These are phyloP conservation scores for Suillus hirtellus DNA, from an alignment of 768 basidiomycete genomes.

Conservation along the genomic window DNA sequence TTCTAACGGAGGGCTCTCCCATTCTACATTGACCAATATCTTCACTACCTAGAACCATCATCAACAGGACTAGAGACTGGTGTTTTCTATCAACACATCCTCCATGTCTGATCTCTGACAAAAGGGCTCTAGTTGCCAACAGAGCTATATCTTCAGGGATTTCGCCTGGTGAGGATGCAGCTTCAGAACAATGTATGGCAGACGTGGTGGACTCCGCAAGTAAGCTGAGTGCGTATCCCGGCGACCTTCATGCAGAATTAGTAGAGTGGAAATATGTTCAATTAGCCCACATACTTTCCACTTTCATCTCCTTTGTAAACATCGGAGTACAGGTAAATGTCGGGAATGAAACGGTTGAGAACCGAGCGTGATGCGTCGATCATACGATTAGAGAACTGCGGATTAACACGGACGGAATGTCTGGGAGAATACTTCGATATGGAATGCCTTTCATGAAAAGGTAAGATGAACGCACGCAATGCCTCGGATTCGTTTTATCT, in stretches of 20 bases:
- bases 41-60: conserved; percentile 97
- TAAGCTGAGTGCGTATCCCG: conserved; percentile 90
- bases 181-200: conserved; percentile 85
- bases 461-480: conserved; percentile 69
- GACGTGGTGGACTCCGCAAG: conserved; percentile 92
- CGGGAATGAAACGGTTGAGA: conserved; percentile 94
- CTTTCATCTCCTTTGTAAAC: conserved; percentile 98
- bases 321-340: conserved; percentile 97
- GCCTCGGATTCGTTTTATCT: conserved; percentile 92
- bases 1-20: conserved; percentile 78
- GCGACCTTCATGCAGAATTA: conserved; percentile 60
- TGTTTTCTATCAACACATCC: conserved; percentile 92
- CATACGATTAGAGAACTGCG: conserved; percentile 97
- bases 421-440: conserved; percentile 39
- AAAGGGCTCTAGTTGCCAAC: conserved; percentile 72
- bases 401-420: conserved; percentile 94
- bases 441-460: conserved; percentile 3
- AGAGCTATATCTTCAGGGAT: conserved; percentile 93
- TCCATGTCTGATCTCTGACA: conserved; percentile 76
- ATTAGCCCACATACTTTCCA: conserved; percentile 71
- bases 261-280: conserved; percentile 4
- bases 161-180: conserved; percentile 76
- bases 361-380: conserved; percentile 93
- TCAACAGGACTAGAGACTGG: conserved; percentile 79
- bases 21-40: conserved; percentile 91